A percentile compares a stretch with the other conserved stretches of the same genome.
Conservation (phyloP, 257 asterid genomes). For the Scutellaria barbata region DNA sequence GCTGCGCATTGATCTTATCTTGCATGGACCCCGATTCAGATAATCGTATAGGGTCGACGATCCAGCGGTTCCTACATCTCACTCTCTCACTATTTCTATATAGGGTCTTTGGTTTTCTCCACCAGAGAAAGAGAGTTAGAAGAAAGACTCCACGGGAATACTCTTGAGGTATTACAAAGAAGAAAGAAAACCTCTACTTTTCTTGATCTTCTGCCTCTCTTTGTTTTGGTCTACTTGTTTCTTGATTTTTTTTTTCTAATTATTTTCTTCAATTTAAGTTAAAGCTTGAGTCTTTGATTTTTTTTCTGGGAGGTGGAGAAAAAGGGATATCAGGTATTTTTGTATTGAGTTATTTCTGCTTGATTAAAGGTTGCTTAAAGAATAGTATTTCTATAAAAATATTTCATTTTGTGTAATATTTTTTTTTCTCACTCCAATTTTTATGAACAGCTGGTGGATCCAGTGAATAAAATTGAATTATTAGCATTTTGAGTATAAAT, state of each 20-base stretch:
- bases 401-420: constrained; percentile 10
- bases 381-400: neutral
- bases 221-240: neutral
- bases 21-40: too few relatives aligned
- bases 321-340: neutral
- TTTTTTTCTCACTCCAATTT: neutral
- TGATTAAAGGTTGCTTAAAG: constrained; percentile 23
- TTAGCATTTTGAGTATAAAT: neutral
- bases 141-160: constrained; percentile 19
- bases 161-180: constrained; percentile 26
- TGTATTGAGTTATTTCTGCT: constrained; percentile 7
- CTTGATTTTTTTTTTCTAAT: neutral
- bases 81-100: constrained; percentile 30
- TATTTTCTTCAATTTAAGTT: neutral
- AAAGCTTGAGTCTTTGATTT: constrained; percentile 22
- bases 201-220: neutral
- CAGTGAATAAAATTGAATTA: constrained; percentile 11
- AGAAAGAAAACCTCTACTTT: neutral
- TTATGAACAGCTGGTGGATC: constrained; percentile 16
- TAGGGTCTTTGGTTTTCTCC: constrained; percentile 51
- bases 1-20: too few relatives aligned
- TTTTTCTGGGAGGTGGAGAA: neutral
- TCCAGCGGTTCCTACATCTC: too few relatives aligned
- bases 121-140: constrained; percentile 37
- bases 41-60: too few relatives aligned